Base-by-base conservation (phyloP, 192 early-diverging fungal species). In the Coemansia sp. region DNA sequence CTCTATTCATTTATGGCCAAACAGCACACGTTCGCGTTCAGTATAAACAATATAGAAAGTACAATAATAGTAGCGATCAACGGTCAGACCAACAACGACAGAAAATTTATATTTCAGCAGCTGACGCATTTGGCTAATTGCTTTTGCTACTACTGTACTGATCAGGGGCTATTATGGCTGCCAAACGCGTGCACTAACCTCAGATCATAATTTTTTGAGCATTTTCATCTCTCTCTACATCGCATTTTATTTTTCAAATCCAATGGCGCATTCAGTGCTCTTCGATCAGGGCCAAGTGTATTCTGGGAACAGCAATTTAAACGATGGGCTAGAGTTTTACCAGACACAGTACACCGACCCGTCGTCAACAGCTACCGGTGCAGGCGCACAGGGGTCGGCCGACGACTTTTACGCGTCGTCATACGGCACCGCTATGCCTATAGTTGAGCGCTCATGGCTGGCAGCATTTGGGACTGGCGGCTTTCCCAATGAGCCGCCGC, bases 381-480 rank as follows among this genome's bases (percentile, higher is more conserved):
- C 44, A 7, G 66, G 55, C 9, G 48, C 45, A 16, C 67, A 69
- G 3, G 73, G 73, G 21, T 57, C 67, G 1, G 73, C 59, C 11
- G 73, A 76, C 56, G 73, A 76, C 31, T 76, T 76, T 21, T 76
- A 76, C 59, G 56, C 73, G 18, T 62, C 73, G 40, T 76, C 73
- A 8, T 76, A 76, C 18, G 73, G 73, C 14, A 66, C 67, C 0
- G 66, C 73, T 3, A 46, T 70, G 66, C 75, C 64, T 1, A 72
- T 73, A 32, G 79, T 81, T 5, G 69, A 69, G 64, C 66, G 70
- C 14, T 73, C 69, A 11, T 76, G 66, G 60, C 50, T 71, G 63
- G 79, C 79, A 2, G 96, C 96, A 9, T 97, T 99, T 81, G 86
- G 88, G 18, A 88, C 94, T 5, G 94, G 93, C 30, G 95, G 91